Percentiles rank a stretch among this genome's conserved stretches.
phyloP scores from a whole-genome alignment of 805 yeast genomes.

The Ogataea polymorpha region DNA sequence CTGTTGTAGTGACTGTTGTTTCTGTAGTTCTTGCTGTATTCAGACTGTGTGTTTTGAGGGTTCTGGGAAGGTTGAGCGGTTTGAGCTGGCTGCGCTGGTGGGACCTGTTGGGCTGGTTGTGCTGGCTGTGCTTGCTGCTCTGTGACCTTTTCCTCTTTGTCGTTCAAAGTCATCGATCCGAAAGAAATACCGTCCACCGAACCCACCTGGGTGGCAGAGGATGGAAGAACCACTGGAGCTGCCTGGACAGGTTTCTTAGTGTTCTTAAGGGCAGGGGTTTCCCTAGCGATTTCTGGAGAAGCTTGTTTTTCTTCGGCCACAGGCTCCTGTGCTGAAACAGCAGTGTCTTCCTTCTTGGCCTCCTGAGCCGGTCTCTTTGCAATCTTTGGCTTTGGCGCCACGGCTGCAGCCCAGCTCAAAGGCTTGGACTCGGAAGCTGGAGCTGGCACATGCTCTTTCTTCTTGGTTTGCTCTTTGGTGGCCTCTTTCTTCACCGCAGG shows the following conservation, averaged over 20 bases:
- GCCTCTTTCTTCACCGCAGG: conserved; percentile 7
- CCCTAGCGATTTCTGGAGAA: conserved; percentile 4
- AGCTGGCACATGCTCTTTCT: conserved; percentile 14
- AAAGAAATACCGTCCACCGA: conserved; percentile 50
- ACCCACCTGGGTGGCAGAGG: conserved; percentile 42
- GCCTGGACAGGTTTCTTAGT: conserved; percentile 17
- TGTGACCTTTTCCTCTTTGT: conserved; percentile 38
- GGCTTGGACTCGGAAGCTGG: conserved; percentile 20
- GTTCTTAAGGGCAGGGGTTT: conserved; percentile 4
- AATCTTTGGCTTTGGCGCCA: conserved; percentile 26
- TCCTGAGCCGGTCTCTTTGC: conserved; percentile 21
- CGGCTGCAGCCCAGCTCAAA: conserved; percentile 25
- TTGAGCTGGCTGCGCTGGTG: not conserved
- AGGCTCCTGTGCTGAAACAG: conserved; percentile 4
- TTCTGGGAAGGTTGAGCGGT: not conserved
- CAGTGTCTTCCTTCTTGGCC: conserved; percentile 16
- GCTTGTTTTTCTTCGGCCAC: not conserved
- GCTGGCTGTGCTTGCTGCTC: conserved; percentile 18
- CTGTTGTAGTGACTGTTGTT: conserved; percentile 6
- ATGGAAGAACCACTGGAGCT: conserved; percentile 45
- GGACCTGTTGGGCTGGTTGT: conserved; percentile 5
- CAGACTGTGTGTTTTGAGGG: not conserved
- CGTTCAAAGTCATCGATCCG: conserved; percentile 50
- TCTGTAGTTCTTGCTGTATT: conserved; percentile 19
- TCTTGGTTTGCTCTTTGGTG: conserved; percentile 3